Evolutionary conservation across 345 rosid species (phyloP).

Genomic region (Linum usitatissimum): DNA sequence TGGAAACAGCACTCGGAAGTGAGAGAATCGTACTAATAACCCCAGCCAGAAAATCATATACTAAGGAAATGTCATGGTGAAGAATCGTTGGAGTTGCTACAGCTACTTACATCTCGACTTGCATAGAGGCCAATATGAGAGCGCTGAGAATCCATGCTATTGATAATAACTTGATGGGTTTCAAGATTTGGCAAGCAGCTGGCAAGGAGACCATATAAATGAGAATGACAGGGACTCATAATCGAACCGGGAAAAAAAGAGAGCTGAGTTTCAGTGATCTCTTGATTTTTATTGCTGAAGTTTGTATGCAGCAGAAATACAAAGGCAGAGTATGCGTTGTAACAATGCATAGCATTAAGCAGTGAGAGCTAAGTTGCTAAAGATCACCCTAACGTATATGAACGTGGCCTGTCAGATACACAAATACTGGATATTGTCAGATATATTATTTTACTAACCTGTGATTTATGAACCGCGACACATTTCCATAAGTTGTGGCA

Average conservation of each 20-base stretch:
- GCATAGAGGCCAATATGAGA: conserved; percentile 90
- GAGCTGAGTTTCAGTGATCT: too few species aligned
- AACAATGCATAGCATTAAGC: too few species aligned
- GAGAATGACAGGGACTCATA: not conserved
- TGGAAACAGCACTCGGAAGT: not conserved
- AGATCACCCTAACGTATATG: too few species aligned
- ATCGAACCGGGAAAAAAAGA: not conserved
- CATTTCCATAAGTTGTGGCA: conserved; percentile 67
- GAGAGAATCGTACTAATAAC: too few species aligned
- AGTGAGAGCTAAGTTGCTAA: too few species aligned
- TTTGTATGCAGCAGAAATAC: too few species aligned
- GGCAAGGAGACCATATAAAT: conserved; percentile 5
- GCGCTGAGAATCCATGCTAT: conserved; percentile 74
- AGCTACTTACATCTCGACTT: conserved; percentile 64
- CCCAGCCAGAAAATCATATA: too few species aligned
- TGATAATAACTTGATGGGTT: conserved; percentile 70
- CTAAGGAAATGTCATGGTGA: not conserved
- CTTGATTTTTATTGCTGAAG: too few species aligned
- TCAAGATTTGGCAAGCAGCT: conserved; percentile 90
- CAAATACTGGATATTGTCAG: not conserved
- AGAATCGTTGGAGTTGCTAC: conserved; percentile 5
- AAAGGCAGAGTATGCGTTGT: too few species aligned
- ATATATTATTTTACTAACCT: conserved; percentile 36
- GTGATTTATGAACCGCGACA: conserved; percentile 90
- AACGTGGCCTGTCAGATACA: not conserved